phyloP scores from a whole-genome alignment of 106 monocot genomes.

The Triglochin maritima region DNA sequence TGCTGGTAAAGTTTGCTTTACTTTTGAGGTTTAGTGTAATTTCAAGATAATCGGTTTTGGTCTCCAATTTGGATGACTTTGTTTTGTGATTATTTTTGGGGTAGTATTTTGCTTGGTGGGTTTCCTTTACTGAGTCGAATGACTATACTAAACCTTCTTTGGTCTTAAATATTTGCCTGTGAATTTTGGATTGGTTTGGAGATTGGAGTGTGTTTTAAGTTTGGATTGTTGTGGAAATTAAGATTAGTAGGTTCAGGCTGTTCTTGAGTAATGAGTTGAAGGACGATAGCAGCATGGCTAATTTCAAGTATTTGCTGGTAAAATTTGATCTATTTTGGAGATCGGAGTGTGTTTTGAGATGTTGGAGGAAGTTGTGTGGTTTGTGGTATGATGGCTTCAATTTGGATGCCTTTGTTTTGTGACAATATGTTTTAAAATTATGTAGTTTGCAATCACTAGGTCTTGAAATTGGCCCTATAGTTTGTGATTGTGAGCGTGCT shows the following conservation, averaged over 20 bases:
- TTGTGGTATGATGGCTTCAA: background rate
- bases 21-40: background rate
- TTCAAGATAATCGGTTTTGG: background rate
- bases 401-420: no score
- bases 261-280: conserved; percentile 86
- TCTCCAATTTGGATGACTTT: background rate
- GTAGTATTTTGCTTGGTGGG: no score
- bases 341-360: background rate
- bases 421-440: no score
- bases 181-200: background rate
- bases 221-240: background rate
- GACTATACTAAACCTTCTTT: no score
- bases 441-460: no score
- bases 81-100: no score
- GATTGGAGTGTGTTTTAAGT: background rate
- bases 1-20: conserved; percentile 36
- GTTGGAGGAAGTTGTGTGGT: background rate
- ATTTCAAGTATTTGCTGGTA: conserved; percentile 92
- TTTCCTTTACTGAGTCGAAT: no score
- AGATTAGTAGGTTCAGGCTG: conserved; percentile 77
- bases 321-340: background rate
- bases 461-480: no score
- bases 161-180: no score
- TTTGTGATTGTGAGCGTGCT: no score
- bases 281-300: conserved; percentile 83